Evolutionary conservation across 805 yeast species (phyloP).

Genomic region (Saccharomycopsis selenospora): DNA sequence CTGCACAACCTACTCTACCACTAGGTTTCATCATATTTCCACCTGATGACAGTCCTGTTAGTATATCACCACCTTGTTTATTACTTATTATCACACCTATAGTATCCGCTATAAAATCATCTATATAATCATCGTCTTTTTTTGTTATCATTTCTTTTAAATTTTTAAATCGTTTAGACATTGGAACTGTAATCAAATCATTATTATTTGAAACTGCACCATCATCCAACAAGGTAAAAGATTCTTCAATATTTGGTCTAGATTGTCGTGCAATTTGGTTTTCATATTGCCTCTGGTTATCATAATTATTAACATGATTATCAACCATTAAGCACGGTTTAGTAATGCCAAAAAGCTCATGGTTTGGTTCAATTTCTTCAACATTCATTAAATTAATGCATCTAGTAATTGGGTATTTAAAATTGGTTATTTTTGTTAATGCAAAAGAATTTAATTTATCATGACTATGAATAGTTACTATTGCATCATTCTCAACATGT

Average conservation of each 20-base stretch:
- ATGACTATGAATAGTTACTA: conserved; percentile 23
- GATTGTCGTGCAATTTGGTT: too few species aligned
- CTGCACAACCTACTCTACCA: conserved; percentile 51
- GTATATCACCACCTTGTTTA: conserved; percentile 15
- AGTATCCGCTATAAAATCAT: conserved; percentile 34
- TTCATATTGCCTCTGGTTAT: conserved; percentile 29
- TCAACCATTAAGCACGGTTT: conserved; percentile 15
- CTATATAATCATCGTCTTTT: not conserved
- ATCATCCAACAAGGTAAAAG: conserved; percentile 14
- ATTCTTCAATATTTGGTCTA: too few species aligned
- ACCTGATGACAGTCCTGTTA: conserved; percentile 42
- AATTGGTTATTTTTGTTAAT: conserved; percentile 15
- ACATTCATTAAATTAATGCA: conserved; percentile 10
- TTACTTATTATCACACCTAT: conserved; percentile 34
- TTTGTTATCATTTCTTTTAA: conserved; percentile 4
- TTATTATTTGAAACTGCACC: conserved; percentile 33
- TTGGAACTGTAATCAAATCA: conserved; percentile 24
- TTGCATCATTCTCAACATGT: conserved; percentile 34
- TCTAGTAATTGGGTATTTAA: conserved; percentile 15
- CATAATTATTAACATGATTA: conserved; percentile 7
- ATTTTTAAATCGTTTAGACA: conserved; percentile 1
- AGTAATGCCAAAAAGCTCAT: conserved; percentile 7
- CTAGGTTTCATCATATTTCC: conserved; percentile 44
- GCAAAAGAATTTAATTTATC: conserved; percentile 9
- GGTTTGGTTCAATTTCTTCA: conserved; percentile 1